Evolutionary conservation across 2,329 filamentous ascomycete species (phyloP).

Genomic region (Didymella exigua): DNA sequence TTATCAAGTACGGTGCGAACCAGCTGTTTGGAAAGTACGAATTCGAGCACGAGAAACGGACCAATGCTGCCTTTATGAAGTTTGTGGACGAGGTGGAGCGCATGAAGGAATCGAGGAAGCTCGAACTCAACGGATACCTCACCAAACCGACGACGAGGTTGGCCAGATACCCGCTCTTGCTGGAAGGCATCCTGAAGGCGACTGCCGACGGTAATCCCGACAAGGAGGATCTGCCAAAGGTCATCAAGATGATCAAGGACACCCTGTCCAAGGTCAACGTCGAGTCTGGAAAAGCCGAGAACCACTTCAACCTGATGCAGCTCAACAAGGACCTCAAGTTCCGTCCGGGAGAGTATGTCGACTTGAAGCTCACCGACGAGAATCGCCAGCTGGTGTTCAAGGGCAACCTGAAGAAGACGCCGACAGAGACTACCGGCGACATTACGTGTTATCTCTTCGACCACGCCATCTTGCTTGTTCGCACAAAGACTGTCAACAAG

Average conservation of each 20-base stretch:
- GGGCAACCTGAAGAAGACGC: conserved; percentile 88
- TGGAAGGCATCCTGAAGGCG: conserved; percentile 91
- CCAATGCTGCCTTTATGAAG: conserved; percentile 81
- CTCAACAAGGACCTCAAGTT: conserved; percentile 93
- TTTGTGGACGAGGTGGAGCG: conserved; percentile 97
- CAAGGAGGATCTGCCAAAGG: conserved; percentile 89
- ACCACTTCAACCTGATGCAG: conserved; percentile 92
- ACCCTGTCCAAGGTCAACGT: conserved; percentile 87
- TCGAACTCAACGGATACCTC: conserved; percentile 95
- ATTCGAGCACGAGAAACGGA: conserved; percentile 92
- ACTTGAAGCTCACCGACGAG: conserved; percentile 92
- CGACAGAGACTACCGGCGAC: conserved; percentile 79
- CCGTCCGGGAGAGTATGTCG: conserved; percentile 85
- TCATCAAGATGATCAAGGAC: conserved; percentile 83
- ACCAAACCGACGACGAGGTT: conserved; percentile 97
- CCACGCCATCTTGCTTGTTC: conserved; percentile 88
- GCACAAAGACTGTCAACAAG: conserved; percentile 91
- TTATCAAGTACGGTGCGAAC: conserved; percentile 94
- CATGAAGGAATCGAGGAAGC: conserved; percentile 92
- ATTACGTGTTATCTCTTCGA: conserved; percentile 97
- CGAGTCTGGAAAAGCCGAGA: conserved; percentile 96
- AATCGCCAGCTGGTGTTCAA: conserved; percentile 93
- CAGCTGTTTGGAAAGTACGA: conserved; percentile 97
- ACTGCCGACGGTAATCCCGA: conserved; percentile 89
- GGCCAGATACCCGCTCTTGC: conserved; percentile 87